Evolutionary conservation across 2,329 filamentous ascomycete genomes (phyloP).

Genomic region (Pyricularia sp.): DNA sequence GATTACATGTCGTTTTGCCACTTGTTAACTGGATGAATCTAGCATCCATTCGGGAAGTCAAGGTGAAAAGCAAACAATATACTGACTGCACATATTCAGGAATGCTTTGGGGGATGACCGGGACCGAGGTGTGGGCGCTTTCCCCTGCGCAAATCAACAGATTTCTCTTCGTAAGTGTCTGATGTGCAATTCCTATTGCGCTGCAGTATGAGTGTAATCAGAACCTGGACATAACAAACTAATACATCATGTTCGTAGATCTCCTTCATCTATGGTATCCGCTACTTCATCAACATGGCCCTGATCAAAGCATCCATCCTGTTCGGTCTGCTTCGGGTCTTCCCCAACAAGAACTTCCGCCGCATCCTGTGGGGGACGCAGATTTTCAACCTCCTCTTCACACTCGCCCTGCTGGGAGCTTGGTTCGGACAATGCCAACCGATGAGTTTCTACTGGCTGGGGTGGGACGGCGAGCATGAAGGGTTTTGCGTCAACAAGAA

Average conservation of each 20-base stretch:
- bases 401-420: constrained; percentile 29
- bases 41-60: neutral
- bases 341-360: constrained; percentile 29
- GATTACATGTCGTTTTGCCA: neutral
- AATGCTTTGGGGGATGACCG: neutral
- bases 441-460: constrained; percentile 40
- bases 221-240: too few relatives aligned
- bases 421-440: constrained; percentile 43
- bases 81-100: neutral
- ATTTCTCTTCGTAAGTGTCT: neutral
- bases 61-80: neutral
- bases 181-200: too few relatives aligned
- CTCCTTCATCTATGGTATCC: constrained; percentile 28
- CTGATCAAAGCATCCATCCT: constrained; percentile 42
- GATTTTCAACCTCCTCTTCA: constrained; percentile 26
- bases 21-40: neutral
- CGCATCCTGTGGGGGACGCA: constrained; percentile 32
- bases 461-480: constrained; percentile 36
- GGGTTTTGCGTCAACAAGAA: constrained; percentile 42
- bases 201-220: neutral
- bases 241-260: neutral
- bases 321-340: constrained; percentile 46
- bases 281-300: constrained; percentile 37
- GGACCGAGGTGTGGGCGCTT: neutral
- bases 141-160: neutral